Percentiles rank a stretch among this genome's conserved stretches.
Conservation (phyloP, 495 filamentous ascomycete genomes). For the Pyrenula aspistea region DNA sequence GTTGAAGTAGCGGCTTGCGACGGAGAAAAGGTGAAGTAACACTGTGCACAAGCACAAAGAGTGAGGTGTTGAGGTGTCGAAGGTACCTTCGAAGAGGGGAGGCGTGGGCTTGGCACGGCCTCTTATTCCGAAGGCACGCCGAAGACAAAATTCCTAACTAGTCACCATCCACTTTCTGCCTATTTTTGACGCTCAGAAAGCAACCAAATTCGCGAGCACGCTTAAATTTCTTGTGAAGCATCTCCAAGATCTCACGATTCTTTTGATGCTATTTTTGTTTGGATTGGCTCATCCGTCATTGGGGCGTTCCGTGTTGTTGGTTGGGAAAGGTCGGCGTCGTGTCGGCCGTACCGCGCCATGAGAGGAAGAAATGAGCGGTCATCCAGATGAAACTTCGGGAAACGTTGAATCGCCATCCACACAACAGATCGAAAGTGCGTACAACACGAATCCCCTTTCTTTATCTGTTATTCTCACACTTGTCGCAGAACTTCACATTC, state of each 20-base stretch:
- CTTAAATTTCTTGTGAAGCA: slow-evolving; percentile 44
- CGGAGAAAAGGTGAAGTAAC: too few relatives aligned
- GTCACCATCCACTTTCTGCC: slow-evolving; percentile 6
- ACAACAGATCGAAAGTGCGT: neutral
- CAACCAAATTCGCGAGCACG: neutral
- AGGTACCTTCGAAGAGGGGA: too few relatives aligned
- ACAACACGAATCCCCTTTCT: neutral
- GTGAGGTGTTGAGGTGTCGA: neutral
- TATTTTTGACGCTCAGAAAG: slow-evolving; percentile 10
- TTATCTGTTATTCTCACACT: neutral
- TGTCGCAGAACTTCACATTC: neutral
- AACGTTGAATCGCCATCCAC: neutral
- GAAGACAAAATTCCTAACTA: slow-evolving; percentile 6
- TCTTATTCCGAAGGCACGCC: neutral
- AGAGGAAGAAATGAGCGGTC: neutral
- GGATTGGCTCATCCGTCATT: slow-evolving; percentile 50
- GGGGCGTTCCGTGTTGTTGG: slow-evolving; percentile 21
- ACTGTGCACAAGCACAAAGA: too few relatives aligned
- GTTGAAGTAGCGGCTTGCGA: too few relatives aligned
- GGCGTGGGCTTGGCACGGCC: neutral
- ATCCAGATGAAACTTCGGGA: neutral
- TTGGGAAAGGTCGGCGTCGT: neutral
- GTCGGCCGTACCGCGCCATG: neutral
- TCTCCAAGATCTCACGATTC: slow-evolving; percentile 39
- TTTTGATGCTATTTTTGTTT: slow-evolving; percentile 51